These are phyloP conservation scores for Podospora australis DNA, from an alignment of 495 filamentous ascomycete genomes.

Conservation along the genomic window DNA sequence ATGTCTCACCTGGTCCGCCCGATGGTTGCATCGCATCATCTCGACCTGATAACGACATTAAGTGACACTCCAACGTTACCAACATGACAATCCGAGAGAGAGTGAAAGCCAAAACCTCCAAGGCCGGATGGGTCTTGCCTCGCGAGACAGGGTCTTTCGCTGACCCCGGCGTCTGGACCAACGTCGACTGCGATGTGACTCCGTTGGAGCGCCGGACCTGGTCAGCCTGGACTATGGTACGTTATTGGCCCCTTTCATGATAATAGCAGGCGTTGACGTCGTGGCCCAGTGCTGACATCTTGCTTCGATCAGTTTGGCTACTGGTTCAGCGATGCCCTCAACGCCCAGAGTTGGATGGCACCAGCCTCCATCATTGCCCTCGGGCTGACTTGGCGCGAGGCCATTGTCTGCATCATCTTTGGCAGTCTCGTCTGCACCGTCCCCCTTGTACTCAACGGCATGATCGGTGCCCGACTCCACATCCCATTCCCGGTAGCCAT, in stretches of 20 bases:
- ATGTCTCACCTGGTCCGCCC: neutral
- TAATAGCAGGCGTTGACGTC: neutral
- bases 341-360: slow-evolving; percentile 37
- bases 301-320: slow-evolving; percentile 31
- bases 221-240: slow-evolving; percentile 33
- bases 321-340: slow-evolving; percentile 43
- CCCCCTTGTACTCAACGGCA: slow-evolving; percentile 43
- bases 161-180: slow-evolving; percentile 32
- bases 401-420: slow-evolving; percentile 35
- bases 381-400: slow-evolving; percentile 44
- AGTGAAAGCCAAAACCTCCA: slow-evolving; percentile 25
- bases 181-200: slow-evolving; percentile 42
- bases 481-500: slow-evolving; percentile 38
- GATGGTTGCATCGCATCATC: neutral
- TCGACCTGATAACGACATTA: neutral
- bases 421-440: slow-evolving; percentile 33
- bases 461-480: slow-evolving; percentile 39
- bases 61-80: slow-evolving; percentile 5
- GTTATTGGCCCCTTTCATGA: neutral
- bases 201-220: slow-evolving; percentile 38
- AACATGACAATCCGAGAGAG: slow-evolving; percentile 18
- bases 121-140: slow-evolving; percentile 36
- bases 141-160: slow-evolving; percentile 31
- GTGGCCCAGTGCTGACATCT: too few species aligned
- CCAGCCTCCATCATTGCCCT: slow-evolving; percentile 43